A percentile compares a stretch with the other conserved stretches of the same genome.
These are phyloP conservation scores for Schwanniomyces yamadae DNA, from an alignment of 805 yeast genomes.

Conservation along the genomic window DNA sequence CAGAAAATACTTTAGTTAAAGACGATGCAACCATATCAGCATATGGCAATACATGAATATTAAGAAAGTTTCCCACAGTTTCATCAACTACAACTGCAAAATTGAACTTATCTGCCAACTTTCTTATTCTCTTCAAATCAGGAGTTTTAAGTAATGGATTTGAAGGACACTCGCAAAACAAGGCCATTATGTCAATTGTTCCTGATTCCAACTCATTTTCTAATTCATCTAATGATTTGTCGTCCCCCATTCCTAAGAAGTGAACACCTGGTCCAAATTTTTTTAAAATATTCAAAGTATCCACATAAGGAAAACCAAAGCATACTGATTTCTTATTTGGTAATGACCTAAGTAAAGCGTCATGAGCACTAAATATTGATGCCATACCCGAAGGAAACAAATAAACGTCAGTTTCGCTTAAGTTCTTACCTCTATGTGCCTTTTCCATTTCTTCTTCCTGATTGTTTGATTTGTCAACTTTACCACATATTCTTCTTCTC, in stretches of 20 bases:
- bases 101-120: constrained; percentile 63
- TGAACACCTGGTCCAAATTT: constrained; percentile 92
- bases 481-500: constrained; percentile 70
- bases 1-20: constrained; percentile 87
- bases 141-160: constrained; percentile 91
- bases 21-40: constrained; percentile 88
- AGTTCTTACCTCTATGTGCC: constrained; percentile 26
- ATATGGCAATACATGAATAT: constrained; percentile 74
- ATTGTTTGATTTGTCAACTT: constrained; percentile 44
- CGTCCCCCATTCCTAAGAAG: constrained; percentile 84
- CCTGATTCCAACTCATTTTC: constrained; percentile 55
- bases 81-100: constrained; percentile 90
- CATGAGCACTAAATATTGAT: constrained; percentile 80
- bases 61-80: constrained; percentile 88
- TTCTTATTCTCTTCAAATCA: constrained; percentile 61
- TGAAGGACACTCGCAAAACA: constrained; percentile 93
- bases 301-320: constrained; percentile 95
- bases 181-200: constrained; percentile 63
- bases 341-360: constrained; percentile 40
- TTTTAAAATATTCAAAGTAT: constrained; percentile 77
- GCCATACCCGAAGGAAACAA: constrained; percentile 93
- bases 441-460: constrained; percentile 27
- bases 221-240: constrained; percentile 60
- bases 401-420: constrained; percentile 67
- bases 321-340: constrained; percentile 68